A percentile compares a stretch with the other conserved stretches of the same genome.
phyloP scores from a whole-genome alignment of 139 green algal species.

The Auxenochlorella pyrenoidosa region DNA sequence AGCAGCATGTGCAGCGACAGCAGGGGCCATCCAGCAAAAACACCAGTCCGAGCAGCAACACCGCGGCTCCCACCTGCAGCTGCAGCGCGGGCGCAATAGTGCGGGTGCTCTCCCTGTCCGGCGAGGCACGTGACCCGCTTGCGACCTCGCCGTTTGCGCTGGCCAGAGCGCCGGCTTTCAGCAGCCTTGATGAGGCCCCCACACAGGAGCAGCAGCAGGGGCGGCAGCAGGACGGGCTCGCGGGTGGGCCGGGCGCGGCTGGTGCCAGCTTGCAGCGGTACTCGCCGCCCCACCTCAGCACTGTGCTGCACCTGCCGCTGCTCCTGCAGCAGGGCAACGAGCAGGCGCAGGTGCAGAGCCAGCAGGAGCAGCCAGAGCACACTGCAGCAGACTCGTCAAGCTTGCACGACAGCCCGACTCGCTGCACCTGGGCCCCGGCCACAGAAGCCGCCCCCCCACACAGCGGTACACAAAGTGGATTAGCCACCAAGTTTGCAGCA shows the following conservation, averaged over 20 bases:
- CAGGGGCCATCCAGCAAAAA: neutral
- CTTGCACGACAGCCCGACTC: neutral
- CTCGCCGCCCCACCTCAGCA: slow-evolving; percentile 4
- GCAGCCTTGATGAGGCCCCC: no score
- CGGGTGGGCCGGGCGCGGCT: neutral
- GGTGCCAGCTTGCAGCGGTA: neutral
- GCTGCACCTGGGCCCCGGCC: neutral
- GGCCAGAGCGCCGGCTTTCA: neutral
- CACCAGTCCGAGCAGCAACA: neutral
- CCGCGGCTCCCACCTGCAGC: no score
- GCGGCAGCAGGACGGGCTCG: neutral
- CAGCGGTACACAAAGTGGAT: no score
- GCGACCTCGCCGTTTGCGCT: neutral
- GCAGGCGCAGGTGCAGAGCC: neutral
- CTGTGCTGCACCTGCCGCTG: neutral
- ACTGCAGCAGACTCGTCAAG: neutral
- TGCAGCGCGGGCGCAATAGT: no score
- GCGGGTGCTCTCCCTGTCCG: neutral
- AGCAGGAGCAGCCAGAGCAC: neutral
- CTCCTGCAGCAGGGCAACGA: neutral
- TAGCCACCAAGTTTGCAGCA: no score
- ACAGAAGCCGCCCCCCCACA: neutral
- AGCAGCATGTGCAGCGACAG: neutral
- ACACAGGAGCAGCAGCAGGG: neutral
- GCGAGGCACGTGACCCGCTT: no score